phyloP scores from a whole-genome alignment of 768 basidiomycete genomes.

The Podaxis rugospora region DNA sequence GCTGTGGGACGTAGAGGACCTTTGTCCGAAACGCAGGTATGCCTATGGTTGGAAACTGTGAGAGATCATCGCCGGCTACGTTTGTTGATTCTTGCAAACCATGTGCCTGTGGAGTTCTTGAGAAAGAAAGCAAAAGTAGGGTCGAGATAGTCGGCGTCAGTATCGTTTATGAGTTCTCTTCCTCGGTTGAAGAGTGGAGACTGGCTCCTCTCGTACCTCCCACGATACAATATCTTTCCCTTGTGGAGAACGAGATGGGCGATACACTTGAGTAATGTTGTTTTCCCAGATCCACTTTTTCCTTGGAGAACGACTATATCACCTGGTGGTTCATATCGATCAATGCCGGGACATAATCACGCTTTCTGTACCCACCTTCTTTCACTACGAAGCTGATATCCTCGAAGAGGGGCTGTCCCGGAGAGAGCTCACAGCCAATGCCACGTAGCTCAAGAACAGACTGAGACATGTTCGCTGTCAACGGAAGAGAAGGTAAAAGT shows the following conservation, averaged over 20 bases:
- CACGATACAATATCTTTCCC: slow-evolving; percentile 60
- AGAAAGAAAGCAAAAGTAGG: not conserved
- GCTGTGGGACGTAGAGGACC: slow-evolving; percentile 84
- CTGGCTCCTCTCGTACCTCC: slow-evolving; percentile 42
- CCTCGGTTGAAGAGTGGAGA: not conserved
- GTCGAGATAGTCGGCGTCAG: not conserved
- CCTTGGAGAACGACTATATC: slow-evolving; percentile 80
- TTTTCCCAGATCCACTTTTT: slow-evolving; percentile 75
- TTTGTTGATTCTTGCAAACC: slow-evolving; percentile 26
- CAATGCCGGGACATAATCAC: not conserved
- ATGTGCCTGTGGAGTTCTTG: slow-evolving; percentile 45
- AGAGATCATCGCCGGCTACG: slow-evolving; percentile 6
- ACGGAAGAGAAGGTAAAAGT: slow-evolving; percentile 1
- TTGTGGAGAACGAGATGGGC: slow-evolving; percentile 72
- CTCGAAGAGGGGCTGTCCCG: slow-evolving; percentile 51
- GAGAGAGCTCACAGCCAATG: slow-evolving; percentile 43
- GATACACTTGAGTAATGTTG: slow-evolving; percentile 80
- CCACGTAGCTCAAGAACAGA: slow-evolving; percentile 49
- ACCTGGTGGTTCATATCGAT: slow-evolving; percentile 25
- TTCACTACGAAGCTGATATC: slow-evolving; percentile 57
- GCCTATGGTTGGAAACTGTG: slow-evolving; percentile 28
- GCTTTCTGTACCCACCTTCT: slow-evolving; percentile 33
- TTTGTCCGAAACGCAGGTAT: slow-evolving; percentile 74
- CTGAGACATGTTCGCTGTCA: slow-evolving; percentile 13
- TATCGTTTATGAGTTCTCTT: not conserved